Evolutionary conservation across 768 basidiomycete genomes (phyloP), one percentile per base, ranked within the genome.

Genomic region (Rhodotorula babjevae): DNA sequence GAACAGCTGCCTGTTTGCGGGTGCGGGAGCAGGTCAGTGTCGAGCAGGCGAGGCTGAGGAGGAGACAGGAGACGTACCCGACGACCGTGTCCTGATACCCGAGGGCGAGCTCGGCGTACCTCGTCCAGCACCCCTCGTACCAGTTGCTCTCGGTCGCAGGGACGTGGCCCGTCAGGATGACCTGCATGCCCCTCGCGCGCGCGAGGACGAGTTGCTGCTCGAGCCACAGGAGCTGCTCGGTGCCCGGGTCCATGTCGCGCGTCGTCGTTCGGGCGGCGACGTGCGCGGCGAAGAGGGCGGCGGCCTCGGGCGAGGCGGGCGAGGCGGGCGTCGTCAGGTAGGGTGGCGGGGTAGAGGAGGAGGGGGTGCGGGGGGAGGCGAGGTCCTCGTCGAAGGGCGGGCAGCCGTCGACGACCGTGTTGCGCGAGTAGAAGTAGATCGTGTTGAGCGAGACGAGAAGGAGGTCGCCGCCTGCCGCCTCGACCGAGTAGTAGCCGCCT

Each of bases 171-270:
- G 79, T 80, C 65, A 83, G 73, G 79, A 80, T 82, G 33, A 82
- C 85, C 82, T 91, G 87, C 87, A 93, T 89, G 49, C 86, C 86
- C 67, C 89, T 83, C 8, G 85, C 80, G 69, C 90, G 84, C 80
- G 88, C 92, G 67, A 81, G 82, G 61, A 86, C 82, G 29, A 96
- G 83, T 80, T 93, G 92, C 5, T 90, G 90, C 71, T 91, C 91
- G 21, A 96, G 84, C 93, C 93, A 96, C 80, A 92, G 90, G 76
- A 94, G 84, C 79, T 96, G 84, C 36, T 92, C 83, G 74, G 91
- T 91, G 60, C 93, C 93, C n/a, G 93, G 90, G 80, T 95, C 92
- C 3, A 78, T 73, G 11, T 69, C 52, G 44, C 86, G 84, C 29
- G 33, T 14, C 29, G 31, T 33, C 12, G 29, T 33, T 23, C 10